These are phyloP conservation scores for Bombardia bombarda DNA, from an alignment of 495 filamentous ascomycete species.

Conservation along the genomic window DNA sequence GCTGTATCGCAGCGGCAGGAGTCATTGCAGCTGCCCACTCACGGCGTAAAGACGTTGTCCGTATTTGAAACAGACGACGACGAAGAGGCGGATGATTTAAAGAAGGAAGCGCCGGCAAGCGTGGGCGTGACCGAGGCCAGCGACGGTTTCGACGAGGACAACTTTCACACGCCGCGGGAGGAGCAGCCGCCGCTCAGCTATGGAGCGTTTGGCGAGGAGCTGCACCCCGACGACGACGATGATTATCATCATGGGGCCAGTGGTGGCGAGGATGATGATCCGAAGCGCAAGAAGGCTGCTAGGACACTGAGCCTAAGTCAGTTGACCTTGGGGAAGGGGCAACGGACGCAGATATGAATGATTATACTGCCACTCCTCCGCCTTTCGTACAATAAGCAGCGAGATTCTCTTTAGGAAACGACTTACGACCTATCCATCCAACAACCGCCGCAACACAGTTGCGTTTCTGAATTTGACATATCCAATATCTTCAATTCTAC, in stretches of 20 bases:
- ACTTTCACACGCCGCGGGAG: slow-evolving; percentile 37
- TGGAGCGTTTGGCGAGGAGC: slow-evolving; percentile 38
- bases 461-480: background rate
- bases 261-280: slow-evolving; percentile 15
- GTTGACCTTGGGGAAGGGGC: slow-evolving; percentile 34
- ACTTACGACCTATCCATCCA: background rate
- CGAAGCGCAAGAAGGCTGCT: slow-evolving; percentile 33
- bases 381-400: background rate
- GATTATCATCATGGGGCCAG: slow-evolving; percentile 11
- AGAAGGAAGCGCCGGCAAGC: slow-evolving; percentile 11
- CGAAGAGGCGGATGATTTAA: slow-evolving; percentile 16
- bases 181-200: slow-evolving; percentile 24
- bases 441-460: background rate
- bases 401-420: background rate
- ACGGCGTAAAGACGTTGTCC: slow-evolving; percentile 17
- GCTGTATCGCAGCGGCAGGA: slow-evolving; percentile 2
- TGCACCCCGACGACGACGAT: slow-evolving; percentile 22
- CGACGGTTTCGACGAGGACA: slow-evolving; percentile 25
- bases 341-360: slow-evolving; percentile 15
- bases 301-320: slow-evolving; percentile 43
- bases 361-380: background rate
- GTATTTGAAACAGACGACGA: slow-evolving; percentile 30
- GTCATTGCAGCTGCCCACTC: slow-evolving; percentile 2
- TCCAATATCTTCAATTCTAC: background rate
- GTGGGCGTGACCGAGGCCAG: slow-evolving; percentile 12